Conservation (phyloP, 2,329 filamentous ascomycete genomes). For the Calycina herbarum region DNA sequence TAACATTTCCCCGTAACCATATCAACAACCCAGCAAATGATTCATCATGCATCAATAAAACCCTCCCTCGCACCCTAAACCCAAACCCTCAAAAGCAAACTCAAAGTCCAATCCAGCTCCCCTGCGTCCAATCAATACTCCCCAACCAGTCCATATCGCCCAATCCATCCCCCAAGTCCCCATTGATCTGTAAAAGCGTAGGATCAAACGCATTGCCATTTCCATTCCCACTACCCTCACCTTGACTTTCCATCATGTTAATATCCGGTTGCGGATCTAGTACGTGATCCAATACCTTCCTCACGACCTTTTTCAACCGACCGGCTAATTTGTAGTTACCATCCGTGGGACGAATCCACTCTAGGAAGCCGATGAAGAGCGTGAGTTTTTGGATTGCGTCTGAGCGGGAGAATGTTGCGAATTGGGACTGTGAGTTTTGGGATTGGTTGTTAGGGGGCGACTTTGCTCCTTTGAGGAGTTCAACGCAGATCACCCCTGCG, state of each 20-base stretch:
- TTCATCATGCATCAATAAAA: neutral
- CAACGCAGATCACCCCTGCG: conserved; percentile 34
- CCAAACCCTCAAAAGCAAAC: neutral
- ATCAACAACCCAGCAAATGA: neutral
- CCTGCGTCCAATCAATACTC: conserved; percentile 36
- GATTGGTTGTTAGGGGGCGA: conserved; percentile 2
- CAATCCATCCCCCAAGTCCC: conserved; percentile 18
- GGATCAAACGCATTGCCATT: conserved; percentile 21
- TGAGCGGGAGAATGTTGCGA: conserved; percentile 29
- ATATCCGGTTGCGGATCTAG: conserved; percentile 19
- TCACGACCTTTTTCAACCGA: conserved; percentile 28
- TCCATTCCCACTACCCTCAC: neutral
- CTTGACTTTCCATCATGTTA: neutral
- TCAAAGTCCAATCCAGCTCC: conserved; percentile 30
- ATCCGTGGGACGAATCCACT: conserved; percentile 36
- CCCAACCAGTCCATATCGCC: conserved; percentile 34
- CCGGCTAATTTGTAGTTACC: conserved; percentile 33
- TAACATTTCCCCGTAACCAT: too few species aligned
- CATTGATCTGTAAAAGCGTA: conserved; percentile 16
- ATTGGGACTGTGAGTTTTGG: neutral
- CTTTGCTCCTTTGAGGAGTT: conserved; percentile 29
- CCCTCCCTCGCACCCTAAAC: neutral
- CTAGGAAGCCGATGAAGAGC: conserved; percentile 35
- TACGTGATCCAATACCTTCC: conserved; percentile 31
- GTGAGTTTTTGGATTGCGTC: conserved; percentile 35